Percentiles rank a stretch among this genome's conserved stretches.
Conservation (phyloP, 2,329 filamentous ascomycete genomes). For the Ceratocystis ficicola region DNA sequence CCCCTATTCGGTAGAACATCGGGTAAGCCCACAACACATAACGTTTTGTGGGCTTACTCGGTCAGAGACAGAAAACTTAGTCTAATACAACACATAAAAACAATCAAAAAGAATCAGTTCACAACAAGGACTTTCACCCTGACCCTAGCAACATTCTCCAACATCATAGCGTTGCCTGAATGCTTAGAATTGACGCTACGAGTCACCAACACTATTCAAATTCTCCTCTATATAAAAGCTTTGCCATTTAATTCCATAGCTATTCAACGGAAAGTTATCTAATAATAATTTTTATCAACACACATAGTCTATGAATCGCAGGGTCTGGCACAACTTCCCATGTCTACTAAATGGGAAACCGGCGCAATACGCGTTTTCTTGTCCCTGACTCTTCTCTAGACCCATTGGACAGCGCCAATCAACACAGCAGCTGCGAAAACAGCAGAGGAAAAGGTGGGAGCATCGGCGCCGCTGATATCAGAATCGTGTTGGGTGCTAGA, state of each 20-base stretch:
- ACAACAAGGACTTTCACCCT: not conserved
- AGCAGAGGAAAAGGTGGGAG: constrained; percentile 28
- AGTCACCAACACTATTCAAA: too few species aligned
- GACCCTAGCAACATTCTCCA: too few species aligned
- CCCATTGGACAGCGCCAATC: not conserved
- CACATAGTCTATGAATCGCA: not conserved
- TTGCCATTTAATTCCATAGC: too few species aligned
- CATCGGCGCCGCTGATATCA: constrained; percentile 26
- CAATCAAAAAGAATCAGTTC: too few species aligned
- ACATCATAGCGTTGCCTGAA: too few species aligned
- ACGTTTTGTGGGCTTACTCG: too few species aligned
- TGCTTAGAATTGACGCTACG: too few species aligned
- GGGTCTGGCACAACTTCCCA: not conserved
- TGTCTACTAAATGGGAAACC: not conserved
- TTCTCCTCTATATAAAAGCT: not conserved
- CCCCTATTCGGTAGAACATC: too few species aligned
- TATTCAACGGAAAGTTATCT: too few species aligned
- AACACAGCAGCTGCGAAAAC: constrained; percentile 27
- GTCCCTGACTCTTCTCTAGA: not conserved
- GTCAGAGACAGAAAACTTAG: too few species aligned
- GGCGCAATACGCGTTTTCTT: not conserved
- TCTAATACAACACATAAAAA: too few species aligned
- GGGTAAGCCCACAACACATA: too few species aligned
- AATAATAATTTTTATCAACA: not conserved
- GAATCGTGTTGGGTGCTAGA: constrained; percentile 23